Evolutionary conservation across 2,329 filamentous ascomycete genomes (phyloP), one percentile per base, ranked within the genome.

Genomic region (Alternaria gaisen): DNA sequence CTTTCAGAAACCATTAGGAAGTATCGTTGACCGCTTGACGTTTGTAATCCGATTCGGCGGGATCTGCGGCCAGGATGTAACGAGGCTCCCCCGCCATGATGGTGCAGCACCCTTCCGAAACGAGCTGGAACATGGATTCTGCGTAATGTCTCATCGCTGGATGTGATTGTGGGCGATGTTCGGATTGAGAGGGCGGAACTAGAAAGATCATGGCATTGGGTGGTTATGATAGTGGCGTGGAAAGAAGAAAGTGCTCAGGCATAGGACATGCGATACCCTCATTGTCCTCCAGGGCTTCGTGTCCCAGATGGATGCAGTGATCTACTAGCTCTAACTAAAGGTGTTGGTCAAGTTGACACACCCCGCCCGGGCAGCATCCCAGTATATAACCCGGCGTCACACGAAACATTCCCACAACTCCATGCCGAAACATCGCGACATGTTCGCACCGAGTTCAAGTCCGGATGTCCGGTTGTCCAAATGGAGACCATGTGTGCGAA

Each of bases 41-140:
- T 52, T 24, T 46, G 48, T 57, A 48, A 48, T 24, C 40, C 20
- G 40, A 50, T 56, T 50, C 36, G 20, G 18, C 50, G 50, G 32
- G 58, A 67, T 64, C 42, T 60, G 59, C 52, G 46, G 18, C 52
- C 53, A 54, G 57, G 63, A 64, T 67, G 57, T 55, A 41, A 59
- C 53, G 46, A 41, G 43, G 46, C 42, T 48, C 32, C 55, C 47
- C 59, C 56, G 47, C 48, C 56, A 11, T 24, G 26, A 44, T 53
- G 40, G 51, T 67, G 69, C 65, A 64, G 68, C 60, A 62, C 61
- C 55, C 22, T 48, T 47, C 53, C 68, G 72, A 74, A 76, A 75
- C 73, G 64, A 58, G 67, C 57, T 60, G 57, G 52, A 60, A 60
- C 57, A 44, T n/a, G 22, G 56, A 56, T 58, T 53, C 58, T 58